Conservation (phyloP, 176 grass and related monocot genomes). For the Carex parvula region DNA sequence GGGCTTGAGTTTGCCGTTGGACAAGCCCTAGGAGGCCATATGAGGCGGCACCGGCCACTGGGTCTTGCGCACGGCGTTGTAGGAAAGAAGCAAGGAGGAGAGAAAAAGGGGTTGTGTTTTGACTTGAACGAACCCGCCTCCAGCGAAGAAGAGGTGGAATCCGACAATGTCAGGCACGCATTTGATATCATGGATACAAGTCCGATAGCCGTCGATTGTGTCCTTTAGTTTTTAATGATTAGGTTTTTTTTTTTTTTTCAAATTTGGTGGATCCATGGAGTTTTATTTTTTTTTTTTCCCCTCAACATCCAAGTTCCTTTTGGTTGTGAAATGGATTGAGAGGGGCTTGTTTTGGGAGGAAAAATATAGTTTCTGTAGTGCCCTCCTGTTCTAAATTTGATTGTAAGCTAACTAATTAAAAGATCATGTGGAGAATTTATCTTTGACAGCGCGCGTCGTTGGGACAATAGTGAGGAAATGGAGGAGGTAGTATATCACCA, state of each 20-base stretch:
- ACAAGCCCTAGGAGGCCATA: conserved; percentile 39
- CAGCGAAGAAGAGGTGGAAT: conserved; percentile 11
- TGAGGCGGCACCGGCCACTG: conserved; percentile 24
- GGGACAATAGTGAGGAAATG: background rate
- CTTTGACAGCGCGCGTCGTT: background rate
- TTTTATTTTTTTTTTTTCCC: background rate
- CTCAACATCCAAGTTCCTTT: background rate
- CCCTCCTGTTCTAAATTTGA: background rate
- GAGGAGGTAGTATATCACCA: background rate
- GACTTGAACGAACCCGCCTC: conserved; percentile 5
- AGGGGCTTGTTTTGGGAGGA: background rate
- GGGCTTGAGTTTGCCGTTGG: conserved; percentile 30
- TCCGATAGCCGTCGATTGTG: conserved; percentile 16
- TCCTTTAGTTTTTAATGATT: background rate
- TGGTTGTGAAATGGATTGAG: background rate
- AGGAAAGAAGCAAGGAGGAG: conserved; percentile 10
- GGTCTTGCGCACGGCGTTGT: background rate
- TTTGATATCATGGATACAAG: conserved; percentile 23
- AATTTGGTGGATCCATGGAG: conserved; percentile 19
- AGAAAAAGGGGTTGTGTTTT: conserved; percentile 12
- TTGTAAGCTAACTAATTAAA: background rate
- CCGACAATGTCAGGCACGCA: background rate
- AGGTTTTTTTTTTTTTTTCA: background rate
- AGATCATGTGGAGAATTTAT: background rate
- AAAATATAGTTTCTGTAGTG: background rate